phyloP scores from a whole-genome alignment of 306 rosid genomes.

The Abrus pulchellus region DNA sequence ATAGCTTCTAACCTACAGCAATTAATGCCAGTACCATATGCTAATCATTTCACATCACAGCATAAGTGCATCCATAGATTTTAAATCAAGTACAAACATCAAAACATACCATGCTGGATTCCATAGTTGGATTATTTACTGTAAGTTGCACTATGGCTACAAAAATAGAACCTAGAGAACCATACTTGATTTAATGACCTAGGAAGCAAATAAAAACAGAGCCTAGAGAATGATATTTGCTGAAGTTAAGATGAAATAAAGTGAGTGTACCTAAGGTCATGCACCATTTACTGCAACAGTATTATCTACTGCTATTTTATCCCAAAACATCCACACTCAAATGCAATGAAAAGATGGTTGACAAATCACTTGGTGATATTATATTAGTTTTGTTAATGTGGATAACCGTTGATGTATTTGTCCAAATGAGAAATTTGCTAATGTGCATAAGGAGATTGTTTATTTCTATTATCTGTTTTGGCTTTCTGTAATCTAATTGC shows the following conservation, averaged over 20 bases:
- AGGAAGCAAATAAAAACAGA: slow-evolving; percentile 16
- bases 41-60: slow-evolving; percentile 34
- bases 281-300: slow-evolving; percentile 29
- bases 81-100: slow-evolving; percentile 23
- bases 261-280: slow-evolving; percentile 6
- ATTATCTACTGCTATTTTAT: slow-evolving; percentile 2
- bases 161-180: slow-evolving; percentile 12
- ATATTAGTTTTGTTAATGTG: slow-evolving; percentile 11
- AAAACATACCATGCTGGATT: slow-evolving; percentile 1
- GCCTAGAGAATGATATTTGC: slow-evolving; percentile 13
- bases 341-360: slow-evolving; percentile 28
- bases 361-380: slow-evolving; percentile 26
- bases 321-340: not conserved
- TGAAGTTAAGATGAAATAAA: slow-evolving; percentile 6
- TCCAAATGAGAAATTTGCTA: slow-evolving; percentile 33
- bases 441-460: slow-evolving; percentile 6
- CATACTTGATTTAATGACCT: not conserved
- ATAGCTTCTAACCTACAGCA: slow-evolving; percentile 20
- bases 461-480: slow-evolving; percentile 34
- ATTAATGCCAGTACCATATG: slow-evolving; percentile 34
- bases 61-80: slow-evolving; percentile 38
- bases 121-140: slow-evolving; percentile 6
- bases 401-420: slow-evolving; percentile 32
- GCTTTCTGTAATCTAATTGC: slow-evolving; percentile 36
- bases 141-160: slow-evolving; percentile 4